Evolutionary conservation across 2,329 filamentous ascomycete species (phyloP), one percentile per base, ranked within the genome.

Genomic region (Thielaviopsis cerberus): DNA sequence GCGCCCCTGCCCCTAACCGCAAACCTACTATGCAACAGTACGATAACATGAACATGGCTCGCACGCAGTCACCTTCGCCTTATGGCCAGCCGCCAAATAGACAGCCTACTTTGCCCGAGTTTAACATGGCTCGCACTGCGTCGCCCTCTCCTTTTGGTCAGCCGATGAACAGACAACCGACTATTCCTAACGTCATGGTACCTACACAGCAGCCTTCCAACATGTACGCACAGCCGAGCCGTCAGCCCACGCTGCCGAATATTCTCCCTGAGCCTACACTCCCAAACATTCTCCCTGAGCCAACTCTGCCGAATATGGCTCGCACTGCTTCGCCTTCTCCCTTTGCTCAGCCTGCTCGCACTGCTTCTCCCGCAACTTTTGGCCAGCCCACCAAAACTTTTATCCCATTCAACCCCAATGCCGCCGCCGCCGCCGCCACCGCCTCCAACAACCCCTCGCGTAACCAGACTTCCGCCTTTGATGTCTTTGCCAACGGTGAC

Each of bases 401-500:
- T 54, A 55, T 34, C n/a, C 53, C 57, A 23, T 59, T 37, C 53
- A 57, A 54, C 53, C 61, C 53, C 37, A 60, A 57, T 48, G 51
- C 50, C 13, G 23, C 54, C 3, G 50, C 20, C 48, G 10, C 65
- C 67, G 0, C 65, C 67, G 54, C 69, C 65, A 50, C 34, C 60
- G 61, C 27, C 45, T 53, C 11, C 51, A 52, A 23, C 62, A 62
- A n/a, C 58, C 64, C 8, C 54, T 62, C 1, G 50, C 62, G 11
- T 62, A 63, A 41, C 52, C 55, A 60, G 54, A 57, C 59, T 2
- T 54, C 55, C 7, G 24, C 55, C 24, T 63, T 63, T 8, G 69
- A 68, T 53, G 64, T 67, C 24, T 63, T 67, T 2, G 69, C 67
- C 45, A 66, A 67, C 53, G 64, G 66, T 4, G 66, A 68, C 20